A percentile compares a stretch with the other conserved stretches of the same genome.
Evolutionary conservation across 2,329 filamentous ascomycete genomes (phyloP).

Genomic region (Trichoderma hamatum): DNA sequence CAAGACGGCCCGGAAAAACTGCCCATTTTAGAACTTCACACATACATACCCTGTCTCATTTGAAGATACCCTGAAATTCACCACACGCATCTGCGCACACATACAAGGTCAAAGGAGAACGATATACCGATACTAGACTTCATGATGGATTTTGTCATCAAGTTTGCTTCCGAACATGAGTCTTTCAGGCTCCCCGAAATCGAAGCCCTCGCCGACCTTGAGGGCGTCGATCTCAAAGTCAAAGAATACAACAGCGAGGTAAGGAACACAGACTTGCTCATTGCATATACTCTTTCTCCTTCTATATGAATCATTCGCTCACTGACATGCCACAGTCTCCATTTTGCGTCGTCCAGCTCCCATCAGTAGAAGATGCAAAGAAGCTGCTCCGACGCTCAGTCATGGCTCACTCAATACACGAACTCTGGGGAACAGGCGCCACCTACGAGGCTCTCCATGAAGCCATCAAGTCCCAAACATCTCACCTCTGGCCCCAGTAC

Average conservation of each 20-base stretch:
- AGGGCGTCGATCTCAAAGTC: constrained; percentile 69
- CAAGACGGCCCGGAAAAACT: not conserved
- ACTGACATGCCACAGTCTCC: constrained; percentile 65
- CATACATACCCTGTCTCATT: not conserved
- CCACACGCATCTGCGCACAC: not conserved
- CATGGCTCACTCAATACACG: constrained; percentile 80
- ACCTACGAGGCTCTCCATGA: constrained; percentile 70
- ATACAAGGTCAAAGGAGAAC: no score
- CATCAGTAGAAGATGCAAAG: constrained; percentile 65
- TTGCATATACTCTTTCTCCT: not conserved
- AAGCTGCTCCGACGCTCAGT: constrained; percentile 75
- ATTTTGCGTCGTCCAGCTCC: constrained; percentile 76
- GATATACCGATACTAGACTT: not conserved
- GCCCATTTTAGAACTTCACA: not conserved
- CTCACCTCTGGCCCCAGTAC: constrained; percentile 69
- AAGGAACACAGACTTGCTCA: constrained; percentile 41
- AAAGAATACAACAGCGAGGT: constrained; percentile 76
- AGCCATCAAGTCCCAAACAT: constrained; percentile 61
- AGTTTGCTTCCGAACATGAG: constrained; percentile 87
- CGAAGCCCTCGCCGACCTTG: constrained; percentile 73
- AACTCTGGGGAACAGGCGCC: constrained; percentile 79
- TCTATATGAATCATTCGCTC: no score
- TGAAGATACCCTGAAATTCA: constrained; percentile 4
- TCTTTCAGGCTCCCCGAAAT: constrained; percentile 87
- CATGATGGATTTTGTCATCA: constrained; percentile 77